Percentiles rank a stretch among this genome's conserved stretches.
These are phyloP conservation scores for Ephemerocybe angulata DNA, from an alignment of 768 basidiomycete genomes.

Conservation along the genomic window DNA sequence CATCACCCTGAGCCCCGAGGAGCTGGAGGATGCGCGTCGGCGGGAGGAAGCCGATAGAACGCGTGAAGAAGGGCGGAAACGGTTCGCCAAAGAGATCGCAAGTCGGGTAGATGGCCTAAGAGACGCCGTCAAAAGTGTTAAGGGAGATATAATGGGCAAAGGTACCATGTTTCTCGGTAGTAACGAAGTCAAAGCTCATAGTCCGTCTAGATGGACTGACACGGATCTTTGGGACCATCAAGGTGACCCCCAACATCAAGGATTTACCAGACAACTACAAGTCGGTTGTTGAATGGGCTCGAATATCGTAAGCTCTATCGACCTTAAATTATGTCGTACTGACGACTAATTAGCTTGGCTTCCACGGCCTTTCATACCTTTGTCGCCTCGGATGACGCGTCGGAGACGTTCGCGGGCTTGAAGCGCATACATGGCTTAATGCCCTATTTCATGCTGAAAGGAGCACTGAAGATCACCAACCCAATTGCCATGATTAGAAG, in stretches of 20 bases:
- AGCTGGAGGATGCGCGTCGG: constrained; percentile 70
- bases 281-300: constrained; percentile 93
- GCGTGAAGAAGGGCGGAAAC: constrained; percentile 81
- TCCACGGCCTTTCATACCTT: constrained; percentile 96
- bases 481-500: constrained; percentile 95
- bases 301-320: constrained; percentile 74
- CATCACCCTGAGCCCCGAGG: constrained; percentile 62
- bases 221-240: constrained; percentile 84
- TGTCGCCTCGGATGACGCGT: constrained; percentile 88
- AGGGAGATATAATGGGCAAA: constrained; percentile 89
- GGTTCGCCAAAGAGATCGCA: constrained; percentile 85
- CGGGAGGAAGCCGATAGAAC: constrained; percentile 87
- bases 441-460: constrained; percentile 96
- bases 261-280: constrained; percentile 81
- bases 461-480: constrained; percentile 88
- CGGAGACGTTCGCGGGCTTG: constrained; percentile 80
- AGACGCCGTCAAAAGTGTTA: constrained; percentile 79
- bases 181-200: background rate
- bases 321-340: background rate
- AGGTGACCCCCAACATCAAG: constrained; percentile 69
- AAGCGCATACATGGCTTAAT: constrained; percentile 94
- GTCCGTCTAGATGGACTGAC: constrained; percentile 90
- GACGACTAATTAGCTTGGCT: constrained; percentile 59
- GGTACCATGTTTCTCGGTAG: constrained; percentile 35
- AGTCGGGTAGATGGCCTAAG: constrained; percentile 81